Conservation (phyloP, 2,329 filamentous ascomycete species). For the Fusarium liriodendri region DNA sequence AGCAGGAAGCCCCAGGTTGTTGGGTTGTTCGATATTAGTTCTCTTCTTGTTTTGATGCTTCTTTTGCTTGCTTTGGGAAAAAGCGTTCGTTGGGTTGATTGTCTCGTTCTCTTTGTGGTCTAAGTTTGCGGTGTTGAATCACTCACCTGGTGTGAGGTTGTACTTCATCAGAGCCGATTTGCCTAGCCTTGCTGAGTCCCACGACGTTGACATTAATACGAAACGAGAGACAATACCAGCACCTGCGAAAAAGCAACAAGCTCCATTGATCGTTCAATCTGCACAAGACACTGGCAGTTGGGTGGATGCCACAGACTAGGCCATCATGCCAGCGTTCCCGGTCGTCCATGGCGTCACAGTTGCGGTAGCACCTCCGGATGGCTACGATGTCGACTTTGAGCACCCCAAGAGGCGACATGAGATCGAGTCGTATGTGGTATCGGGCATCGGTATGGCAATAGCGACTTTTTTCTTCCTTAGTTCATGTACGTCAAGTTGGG, state of each 20-base stretch:
- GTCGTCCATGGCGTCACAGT: slow-evolving; percentile 32
- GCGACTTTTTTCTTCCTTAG: slow-evolving; percentile 37
- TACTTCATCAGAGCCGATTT: no score
- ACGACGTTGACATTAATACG: not conserved
- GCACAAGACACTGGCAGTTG: not conserved
- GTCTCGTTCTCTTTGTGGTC: not conserved
- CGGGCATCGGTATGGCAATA: slow-evolving; percentile 33
- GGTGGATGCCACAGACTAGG: not conserved
- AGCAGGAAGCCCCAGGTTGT: not conserved
- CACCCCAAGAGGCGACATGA: slow-evolving; percentile 43
- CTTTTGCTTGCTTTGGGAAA: not conserved
- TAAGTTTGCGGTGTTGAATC: not conserved
- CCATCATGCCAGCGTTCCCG: slow-evolving; percentile 27
- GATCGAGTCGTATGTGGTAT: slow-evolving; percentile 32
- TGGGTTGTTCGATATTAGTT: not conserved
- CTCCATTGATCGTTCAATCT: not conserved
- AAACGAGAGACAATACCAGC: not conserved
- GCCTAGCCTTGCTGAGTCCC: not conserved
- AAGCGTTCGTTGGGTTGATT: not conserved
- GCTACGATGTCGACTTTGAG: slow-evolving; percentile 49
- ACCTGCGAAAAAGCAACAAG: not conserved
- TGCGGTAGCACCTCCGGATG: slow-evolving; percentile 41
- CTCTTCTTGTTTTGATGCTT: not conserved
- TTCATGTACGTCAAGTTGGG: slow-evolving; percentile 41
- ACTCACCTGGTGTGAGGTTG: not conserved